A percentile compares a stretch with the other conserved stretches of the same genome.
These are phyloP conservation scores for Kluyveromyces aestuarii DNA, from an alignment of 805 yeast species.

Conservation along the genomic window DNA sequence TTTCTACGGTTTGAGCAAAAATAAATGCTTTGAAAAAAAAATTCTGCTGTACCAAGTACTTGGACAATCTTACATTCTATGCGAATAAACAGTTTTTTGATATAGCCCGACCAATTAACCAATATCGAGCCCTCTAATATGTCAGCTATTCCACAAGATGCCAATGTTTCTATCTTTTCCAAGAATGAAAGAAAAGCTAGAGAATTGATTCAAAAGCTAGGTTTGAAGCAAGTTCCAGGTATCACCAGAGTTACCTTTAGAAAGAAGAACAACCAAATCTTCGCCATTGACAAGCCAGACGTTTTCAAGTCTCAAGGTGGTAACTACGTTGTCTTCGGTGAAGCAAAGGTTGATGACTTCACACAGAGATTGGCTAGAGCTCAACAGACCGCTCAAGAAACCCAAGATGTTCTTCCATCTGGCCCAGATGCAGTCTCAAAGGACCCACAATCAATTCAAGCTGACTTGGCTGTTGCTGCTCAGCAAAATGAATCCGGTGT, in stretches of 20 bases:
- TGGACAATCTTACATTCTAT: too few species aligned
- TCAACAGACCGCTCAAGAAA: conserved; percentile 50
- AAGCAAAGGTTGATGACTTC: conserved; percentile 92
- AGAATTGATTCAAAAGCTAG: conserved; percentile 77
- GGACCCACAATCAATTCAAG: conserved; percentile 72
- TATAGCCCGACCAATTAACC: neutral
- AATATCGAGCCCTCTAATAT: conserved; percentile 4
- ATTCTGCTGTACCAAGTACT: too few species aligned
- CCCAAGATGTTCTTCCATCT: conserved; percentile 36
- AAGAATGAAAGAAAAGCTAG: conserved; percentile 95
- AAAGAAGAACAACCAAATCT: conserved; percentile 83
- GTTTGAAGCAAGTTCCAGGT: conserved; percentile 84
- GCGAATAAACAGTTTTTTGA: neutral
- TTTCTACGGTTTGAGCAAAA: neutral
- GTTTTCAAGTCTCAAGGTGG: conserved; percentile 91
- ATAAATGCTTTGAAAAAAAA: too few species aligned
- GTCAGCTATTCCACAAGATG: conserved; percentile 23
- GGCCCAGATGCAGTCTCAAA: conserved; percentile 41
- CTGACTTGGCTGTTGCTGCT: conserved; percentile 65
- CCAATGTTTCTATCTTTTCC: conserved; percentile 52
- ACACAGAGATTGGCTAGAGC: conserved; percentile 81
- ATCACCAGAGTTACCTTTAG: conserved; percentile 93
- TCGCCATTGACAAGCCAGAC: conserved; percentile 89
- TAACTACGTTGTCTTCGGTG: conserved; percentile 94
- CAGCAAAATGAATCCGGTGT: conserved; percentile 32